Conservation (phyloP, 306 rosid genomes). For the Cucurbita ficifolia region DNA sequence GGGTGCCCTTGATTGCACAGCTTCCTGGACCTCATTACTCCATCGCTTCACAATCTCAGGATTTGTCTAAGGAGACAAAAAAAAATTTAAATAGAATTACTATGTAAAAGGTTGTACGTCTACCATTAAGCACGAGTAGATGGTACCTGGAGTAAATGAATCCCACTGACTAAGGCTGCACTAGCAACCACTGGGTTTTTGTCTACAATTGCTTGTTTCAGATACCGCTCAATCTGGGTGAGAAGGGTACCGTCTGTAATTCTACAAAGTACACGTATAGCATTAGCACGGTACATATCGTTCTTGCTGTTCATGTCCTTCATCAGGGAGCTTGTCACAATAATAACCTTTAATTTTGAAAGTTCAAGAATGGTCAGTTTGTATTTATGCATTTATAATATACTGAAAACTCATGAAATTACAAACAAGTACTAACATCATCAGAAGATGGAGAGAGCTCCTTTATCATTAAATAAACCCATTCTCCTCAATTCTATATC, state of each 20-base stretch:
- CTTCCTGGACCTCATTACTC: constrained; percentile 99
- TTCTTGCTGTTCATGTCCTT: constrained; percentile 98
- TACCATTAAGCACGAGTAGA: neutral
- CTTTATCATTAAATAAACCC: constrained; percentile 92
- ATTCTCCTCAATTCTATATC: constrained; percentile 95
- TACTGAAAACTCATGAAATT: neutral
- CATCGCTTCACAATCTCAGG: constrained; percentile 98
- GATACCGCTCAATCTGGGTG: constrained; percentile 85
- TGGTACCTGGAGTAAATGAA: constrained; percentile 90
- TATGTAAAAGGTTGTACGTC: neutral
- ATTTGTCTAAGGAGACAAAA: constrained; percentile 43
- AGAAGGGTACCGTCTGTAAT: constrained; percentile 96
- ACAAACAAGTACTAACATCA: constrained; percentile 37
- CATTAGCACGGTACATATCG: constrained; percentile 97
- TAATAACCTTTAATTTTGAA: constrained; percentile 45
- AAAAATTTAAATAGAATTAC: neutral
- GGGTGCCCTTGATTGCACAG: constrained; percentile 96
- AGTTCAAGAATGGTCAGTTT: constrained; percentile 17
- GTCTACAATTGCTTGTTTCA: constrained; percentile 95
- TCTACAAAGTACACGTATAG: constrained; percentile 93
- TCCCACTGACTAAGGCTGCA: constrained; percentile 95
- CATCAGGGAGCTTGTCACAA: constrained; percentile 97
- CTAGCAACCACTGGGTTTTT: constrained; percentile 99
- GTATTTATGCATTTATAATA: constrained; percentile 9
- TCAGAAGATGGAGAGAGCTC: constrained; percentile 93